These are phyloP conservation scores for Rhodotorula paludigena DNA, from an alignment of 768 basidiomycete species.

Conservation along the genomic window DNA sequence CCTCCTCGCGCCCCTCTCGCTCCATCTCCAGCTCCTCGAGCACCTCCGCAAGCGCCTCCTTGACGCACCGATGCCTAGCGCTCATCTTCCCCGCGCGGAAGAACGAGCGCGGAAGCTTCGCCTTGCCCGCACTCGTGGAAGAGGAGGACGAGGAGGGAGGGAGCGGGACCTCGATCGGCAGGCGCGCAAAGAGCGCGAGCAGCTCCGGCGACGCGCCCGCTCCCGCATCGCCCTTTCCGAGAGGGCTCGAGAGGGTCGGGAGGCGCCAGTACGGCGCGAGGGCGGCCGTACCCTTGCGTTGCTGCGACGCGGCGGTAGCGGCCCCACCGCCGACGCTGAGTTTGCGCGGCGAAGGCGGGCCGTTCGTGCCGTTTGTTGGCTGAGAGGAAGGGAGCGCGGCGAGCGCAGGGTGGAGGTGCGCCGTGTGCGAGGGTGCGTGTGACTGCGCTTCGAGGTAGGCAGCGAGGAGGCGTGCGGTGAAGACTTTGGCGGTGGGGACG, in stretches of 20 bases:
- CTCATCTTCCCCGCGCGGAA: too few relatives aligned
- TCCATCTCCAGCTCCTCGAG: neutral
- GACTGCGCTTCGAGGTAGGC: conserved; percentile 27
- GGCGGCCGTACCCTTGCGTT: neutral
- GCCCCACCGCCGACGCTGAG: too few relatives aligned
- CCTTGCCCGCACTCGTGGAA: too few relatives aligned
- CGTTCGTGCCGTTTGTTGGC: accelerated
- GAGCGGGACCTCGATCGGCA: conserved; percentile 20
- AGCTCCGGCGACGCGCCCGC: neutral
- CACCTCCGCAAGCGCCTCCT: neutral
- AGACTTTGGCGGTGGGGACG: neutral
- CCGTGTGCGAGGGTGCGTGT: neutral
- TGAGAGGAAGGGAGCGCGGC: neutral
- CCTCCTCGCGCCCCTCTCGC: neutral
- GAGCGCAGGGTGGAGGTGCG: neutral
- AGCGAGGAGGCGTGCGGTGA: conserved; percentile 10
- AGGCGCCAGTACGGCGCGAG: neutral
- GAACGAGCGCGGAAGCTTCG: too few relatives aligned
- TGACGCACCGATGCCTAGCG: too few relatives aligned
- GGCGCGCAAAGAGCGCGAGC: conserved; percentile 3
- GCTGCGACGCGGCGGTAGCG: neutral
- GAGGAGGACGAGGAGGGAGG: neutral
- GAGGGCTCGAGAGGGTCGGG: neutral
- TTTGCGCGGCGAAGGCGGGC: conserved; percentile 16
- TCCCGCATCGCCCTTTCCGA: too few relatives aligned